A percentile compares a stretch with the other conserved stretches of the same genome.
These are phyloP conservation scores for Phylloporus arenicola DNA, from an alignment of 768 basidiomycete species.

Conservation along the genomic window DNA sequence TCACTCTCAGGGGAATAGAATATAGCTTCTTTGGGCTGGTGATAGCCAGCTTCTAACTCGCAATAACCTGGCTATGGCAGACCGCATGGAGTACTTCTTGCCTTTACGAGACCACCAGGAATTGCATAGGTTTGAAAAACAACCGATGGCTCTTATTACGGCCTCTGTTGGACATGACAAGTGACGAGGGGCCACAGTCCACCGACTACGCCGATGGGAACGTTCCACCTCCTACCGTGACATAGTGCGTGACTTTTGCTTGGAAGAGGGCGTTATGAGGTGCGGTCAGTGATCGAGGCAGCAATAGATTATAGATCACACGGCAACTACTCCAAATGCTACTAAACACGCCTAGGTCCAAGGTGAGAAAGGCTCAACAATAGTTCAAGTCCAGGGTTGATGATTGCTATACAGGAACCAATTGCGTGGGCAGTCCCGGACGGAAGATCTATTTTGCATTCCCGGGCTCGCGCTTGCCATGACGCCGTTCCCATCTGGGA, in stretches of 20 bases:
- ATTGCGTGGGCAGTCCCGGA: background rate
- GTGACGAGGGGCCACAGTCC: background rate
- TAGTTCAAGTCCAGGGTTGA: background rate
- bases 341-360: background rate
- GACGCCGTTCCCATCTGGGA: background rate
- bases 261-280: too few species aligned
- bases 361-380: background rate
- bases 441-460: background rate
- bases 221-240: background rate
- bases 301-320: background rate
- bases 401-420: background rate
- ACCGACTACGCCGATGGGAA: background rate
- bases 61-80: background rate
- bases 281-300: background rate
- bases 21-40: background rate
- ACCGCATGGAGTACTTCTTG: background rate
- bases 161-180: background rate
- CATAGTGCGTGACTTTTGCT: background rate
- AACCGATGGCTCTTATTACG: background rate
- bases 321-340: background rate
- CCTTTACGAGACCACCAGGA: background rate
- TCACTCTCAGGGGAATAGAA: background rate
- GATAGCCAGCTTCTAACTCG: background rate
- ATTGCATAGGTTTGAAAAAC: background rate
- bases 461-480: background rate